A percentile compares a stretch with the other conserved stretches of the same genome.
phyloP scores from a whole-genome alignment of 2,329 filamentous ascomycete genomes.

The Alternaria sp. region DNA sequence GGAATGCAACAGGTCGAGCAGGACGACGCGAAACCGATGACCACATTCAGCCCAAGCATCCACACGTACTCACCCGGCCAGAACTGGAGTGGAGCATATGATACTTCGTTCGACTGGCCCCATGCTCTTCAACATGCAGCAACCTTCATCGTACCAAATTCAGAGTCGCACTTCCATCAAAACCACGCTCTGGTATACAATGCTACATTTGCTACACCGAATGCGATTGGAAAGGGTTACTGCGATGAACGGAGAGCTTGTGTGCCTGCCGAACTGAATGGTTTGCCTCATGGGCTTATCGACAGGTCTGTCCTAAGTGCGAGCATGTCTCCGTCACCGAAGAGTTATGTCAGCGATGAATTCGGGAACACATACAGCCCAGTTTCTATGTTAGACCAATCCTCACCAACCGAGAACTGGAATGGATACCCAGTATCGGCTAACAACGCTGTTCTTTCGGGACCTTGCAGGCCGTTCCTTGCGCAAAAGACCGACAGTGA shows the following conservation, averaged over 20 bases:
- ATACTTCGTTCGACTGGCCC: slow-evolving; percentile 9
- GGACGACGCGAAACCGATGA: slow-evolving; percentile 1
- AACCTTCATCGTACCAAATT: slow-evolving; percentile 17
- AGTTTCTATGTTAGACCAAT: slow-evolving; percentile 9
- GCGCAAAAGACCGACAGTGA: neutral
- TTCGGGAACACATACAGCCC: slow-evolving; percentile 19
- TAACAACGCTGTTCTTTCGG: neutral
- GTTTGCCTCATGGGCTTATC: slow-evolving; percentile 2
- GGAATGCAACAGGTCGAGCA: slow-evolving; percentile 13
- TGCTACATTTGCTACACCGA: slow-evolving; percentile 7
- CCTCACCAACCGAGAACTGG: slow-evolving; percentile 15
- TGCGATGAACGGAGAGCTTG: slow-evolving; percentile 8
- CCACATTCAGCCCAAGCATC: neutral
- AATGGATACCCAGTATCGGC: neutral
- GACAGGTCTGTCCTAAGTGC: slow-evolving; percentile 21
- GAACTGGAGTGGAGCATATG: slow-evolving; percentile 8
- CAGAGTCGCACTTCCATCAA: slow-evolving; percentile 11
- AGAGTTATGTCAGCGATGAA: slow-evolving; percentile 31
- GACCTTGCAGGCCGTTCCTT: neutral
- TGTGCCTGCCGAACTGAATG: slow-evolving; percentile 1
- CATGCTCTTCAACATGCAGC: slow-evolving; percentile 7
- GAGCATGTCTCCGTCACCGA: slow-evolving; percentile 28
- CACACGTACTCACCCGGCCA: slow-evolving; percentile 1
- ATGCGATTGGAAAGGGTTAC: slow-evolving; percentile 11
- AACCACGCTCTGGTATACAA: slow-evolving; percentile 23